Base-by-base conservation (phyloP, 1,284 basidiomycete species). In the Phellopilus nigrolimitatus region DNA sequence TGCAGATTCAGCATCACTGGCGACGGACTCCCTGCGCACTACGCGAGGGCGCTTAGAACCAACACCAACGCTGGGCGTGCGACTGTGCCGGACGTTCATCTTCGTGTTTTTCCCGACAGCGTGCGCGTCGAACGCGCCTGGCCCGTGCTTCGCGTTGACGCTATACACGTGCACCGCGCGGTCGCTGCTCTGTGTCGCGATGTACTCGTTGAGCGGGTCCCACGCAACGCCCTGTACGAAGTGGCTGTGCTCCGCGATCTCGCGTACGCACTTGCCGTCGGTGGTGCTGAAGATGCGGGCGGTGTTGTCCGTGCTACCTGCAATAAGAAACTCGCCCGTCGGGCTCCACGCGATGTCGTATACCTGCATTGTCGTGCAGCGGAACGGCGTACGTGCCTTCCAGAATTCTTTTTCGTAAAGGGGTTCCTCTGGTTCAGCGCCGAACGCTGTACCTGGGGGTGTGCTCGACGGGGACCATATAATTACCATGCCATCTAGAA, bases 321-420 rank as follows among this genome's bases (percentile, higher is more conserved):
- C 88, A 46, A 98, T 81, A 54, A 99, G 79, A 58, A 91, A 95
- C 60, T 95, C 91, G 41, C 95, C 93, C 21, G 89, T 87, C 0
- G 97, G 97, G 57, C 91, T 94, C 95, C 95, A 99, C 0, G 94
- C 91, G 40, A 99, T 74, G 66, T 99, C 95, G 66, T 99, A 98
- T 9, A 99, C 92, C 67, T 98, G 94, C 79, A 93, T 92, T 10
- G 83, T 84, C 1, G 90, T 91, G 60, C 84, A 86, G 46, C 87
- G 88, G 62, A 95, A 87, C 55, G 91, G 90, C 34, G 86, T 91
- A 49, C 93, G 83, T 17, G 92, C 85, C 62, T 92, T 88, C 95
- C 95, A 99, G 61, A 85, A 87, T 66, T 99, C 95, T 67, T 94
- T 95, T 68, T 97, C 95, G 60, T 88, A 84, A 57, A 87, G 84